Percentiles rank a stretch among this genome's conserved stretches.
phyloP scores from a whole-genome alignment of 768 basidiomycete genomes.

The Gymnopilus junonius region DNA sequence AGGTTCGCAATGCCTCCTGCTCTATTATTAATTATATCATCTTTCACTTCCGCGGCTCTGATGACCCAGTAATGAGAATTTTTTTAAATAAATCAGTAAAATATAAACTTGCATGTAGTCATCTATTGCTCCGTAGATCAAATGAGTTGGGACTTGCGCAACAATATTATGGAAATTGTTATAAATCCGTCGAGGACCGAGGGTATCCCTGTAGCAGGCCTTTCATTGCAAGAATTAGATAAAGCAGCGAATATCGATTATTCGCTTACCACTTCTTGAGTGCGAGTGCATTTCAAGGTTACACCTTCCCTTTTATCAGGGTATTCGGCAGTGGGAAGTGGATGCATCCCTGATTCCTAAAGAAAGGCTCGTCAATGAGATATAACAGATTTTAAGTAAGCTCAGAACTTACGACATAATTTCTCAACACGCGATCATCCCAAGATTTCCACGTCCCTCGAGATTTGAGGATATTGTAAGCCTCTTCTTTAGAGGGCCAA shows the following conservation, averaged over 20 bases:
- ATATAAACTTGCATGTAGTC: conserved; percentile 43
- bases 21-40: conserved; percentile 37
- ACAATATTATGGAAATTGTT: conserved; percentile 34
- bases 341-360: conserved; percentile 48
- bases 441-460: conserved; percentile 48
- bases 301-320: conserved; percentile 48
- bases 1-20: conserved; percentile 41
- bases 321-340: conserved; percentile 45
- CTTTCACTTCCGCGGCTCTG: conserved; percentile 39
- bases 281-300: conserved; percentile 50
- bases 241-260: neutral
- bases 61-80: neutral
- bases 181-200: conserved; percentile 38
- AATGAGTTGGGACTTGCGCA: conserved; percentile 42
- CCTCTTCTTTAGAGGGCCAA: conserved; percentile 57
- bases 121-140: conserved; percentile 50
- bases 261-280: conserved; percentile 46
- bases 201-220: conserved; percentile 47
- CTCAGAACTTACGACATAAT: conserved; percentile 41
- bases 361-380: neutral
- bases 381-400: neutral
- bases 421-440: conserved; percentile 51
- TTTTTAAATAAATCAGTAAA: neutral
- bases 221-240: conserved; percentile 11
- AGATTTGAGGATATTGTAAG: conserved; percentile 40